These are phyloP conservation scores for Lachancea lanzarotensis DNA, from an alignment of 805 yeast species.

Conservation along the genomic window DNA sequence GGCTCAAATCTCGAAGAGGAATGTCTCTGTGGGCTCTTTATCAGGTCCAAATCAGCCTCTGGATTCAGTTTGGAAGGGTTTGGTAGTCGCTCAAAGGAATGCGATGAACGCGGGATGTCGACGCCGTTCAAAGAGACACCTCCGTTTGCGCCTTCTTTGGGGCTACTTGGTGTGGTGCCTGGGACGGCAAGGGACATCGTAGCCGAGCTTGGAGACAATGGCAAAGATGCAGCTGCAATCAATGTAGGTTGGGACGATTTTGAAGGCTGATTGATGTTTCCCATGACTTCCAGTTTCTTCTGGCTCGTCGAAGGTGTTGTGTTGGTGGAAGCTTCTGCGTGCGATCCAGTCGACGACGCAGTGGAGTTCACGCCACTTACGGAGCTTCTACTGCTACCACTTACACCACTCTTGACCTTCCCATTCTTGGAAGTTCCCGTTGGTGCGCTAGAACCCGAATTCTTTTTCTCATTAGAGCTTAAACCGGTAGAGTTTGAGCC, in stretches of 20 bases:
- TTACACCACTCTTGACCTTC: neutral
- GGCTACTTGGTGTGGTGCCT: conserved; percentile 1
- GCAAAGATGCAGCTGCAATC: conserved; percentile 24
- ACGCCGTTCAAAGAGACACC: conserved; percentile 24
- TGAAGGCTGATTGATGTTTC: conserved; percentile 7
- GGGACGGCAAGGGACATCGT: conserved; percentile 14
- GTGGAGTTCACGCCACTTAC: conserved; percentile 4
- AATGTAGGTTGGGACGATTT: conserved; percentile 19
- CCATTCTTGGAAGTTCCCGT: neutral
- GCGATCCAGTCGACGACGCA: conserved; percentile 3
- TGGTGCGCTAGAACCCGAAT: conserved; percentile 5
- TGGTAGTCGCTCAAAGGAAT: conserved; percentile 50
- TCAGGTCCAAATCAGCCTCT: conserved; percentile 68
- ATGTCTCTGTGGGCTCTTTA: conserved; percentile 83
- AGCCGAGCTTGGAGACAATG: conserved; percentile 13
- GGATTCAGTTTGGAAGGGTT: conserved; percentile 53
- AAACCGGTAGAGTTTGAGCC: conserved; percentile 11
- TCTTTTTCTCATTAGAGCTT: neutral
- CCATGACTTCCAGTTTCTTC: conserved; percentile 6
- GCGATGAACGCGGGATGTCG: conserved; percentile 38
- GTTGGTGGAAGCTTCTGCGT: neutral
- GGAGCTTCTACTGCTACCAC: neutral
- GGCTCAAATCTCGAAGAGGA: conserved; percentile 89
- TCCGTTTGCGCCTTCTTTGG: conserved; percentile 14
- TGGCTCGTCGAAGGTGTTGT: conserved; percentile 4